These are phyloP conservation scores for Silene conica DNA, from an alignment of 148 eudicot genomes.

Conservation along the genomic window DNA sequence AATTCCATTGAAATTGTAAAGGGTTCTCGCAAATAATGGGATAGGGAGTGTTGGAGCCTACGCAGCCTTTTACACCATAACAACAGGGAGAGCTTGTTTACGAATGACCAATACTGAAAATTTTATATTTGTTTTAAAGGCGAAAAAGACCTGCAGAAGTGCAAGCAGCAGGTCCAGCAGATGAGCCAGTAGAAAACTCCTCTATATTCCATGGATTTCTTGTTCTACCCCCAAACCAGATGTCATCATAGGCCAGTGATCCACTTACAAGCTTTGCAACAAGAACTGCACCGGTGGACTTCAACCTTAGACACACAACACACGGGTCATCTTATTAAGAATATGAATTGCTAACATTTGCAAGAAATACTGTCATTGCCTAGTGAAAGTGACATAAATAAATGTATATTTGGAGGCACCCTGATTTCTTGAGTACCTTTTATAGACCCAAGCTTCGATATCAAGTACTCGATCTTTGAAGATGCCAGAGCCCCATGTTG, in stretches of 20 bases:
- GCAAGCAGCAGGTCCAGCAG: constrained; percentile 88
- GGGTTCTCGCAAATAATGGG: too few relatives aligned
- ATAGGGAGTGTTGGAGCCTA: too few relatives aligned
- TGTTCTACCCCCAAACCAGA: constrained; percentile 94
- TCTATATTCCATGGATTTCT: constrained; percentile 97
- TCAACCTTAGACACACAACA: constrained; percentile 45
- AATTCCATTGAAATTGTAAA: neutral
- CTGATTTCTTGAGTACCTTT: constrained; percentile 44
- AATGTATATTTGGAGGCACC: neutral
- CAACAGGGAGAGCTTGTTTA: neutral
- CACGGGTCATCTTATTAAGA: neutral
- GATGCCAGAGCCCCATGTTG: constrained; percentile 78
- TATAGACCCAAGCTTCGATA: constrained; percentile 89
- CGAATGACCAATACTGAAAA: neutral
- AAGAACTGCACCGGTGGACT: constrained; percentile 83
- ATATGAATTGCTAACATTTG: neutral
- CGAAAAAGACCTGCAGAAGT: constrained; percentile 73
- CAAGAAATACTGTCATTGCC: neutral
- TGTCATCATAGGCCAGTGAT: constrained; percentile 84
- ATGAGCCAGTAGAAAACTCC: constrained; percentile 84
- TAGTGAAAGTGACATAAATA: neutral
- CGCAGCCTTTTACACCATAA: neutral
- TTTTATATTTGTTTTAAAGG: too few relatives aligned
- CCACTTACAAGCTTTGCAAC: constrained; percentile 81
- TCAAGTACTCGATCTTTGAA: constrained; percentile 81